phyloP scores from a whole-genome alignment of 1,284 basidiomycete species.

The Rhodofomes roseus region DNA sequence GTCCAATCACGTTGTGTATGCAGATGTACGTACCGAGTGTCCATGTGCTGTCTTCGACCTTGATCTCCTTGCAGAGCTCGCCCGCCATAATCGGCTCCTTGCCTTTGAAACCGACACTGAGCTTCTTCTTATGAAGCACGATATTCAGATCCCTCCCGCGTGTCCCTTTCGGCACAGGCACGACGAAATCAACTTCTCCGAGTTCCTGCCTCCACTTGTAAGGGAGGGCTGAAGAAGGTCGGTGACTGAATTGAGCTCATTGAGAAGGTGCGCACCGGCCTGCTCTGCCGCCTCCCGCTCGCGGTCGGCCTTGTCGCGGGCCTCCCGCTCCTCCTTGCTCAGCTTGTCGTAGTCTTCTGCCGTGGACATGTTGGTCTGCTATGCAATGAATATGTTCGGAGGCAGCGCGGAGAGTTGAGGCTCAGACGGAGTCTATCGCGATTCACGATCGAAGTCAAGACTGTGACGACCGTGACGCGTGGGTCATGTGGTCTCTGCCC shows the following conservation, averaged over 20 bases:
- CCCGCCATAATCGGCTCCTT: slow-evolving; percentile 83
- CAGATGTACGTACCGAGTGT: slow-evolving; percentile 68
- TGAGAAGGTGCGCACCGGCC: slow-evolving; percentile 57
- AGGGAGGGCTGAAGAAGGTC: slow-evolving; percentile 65
- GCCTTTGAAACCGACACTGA: slow-evolving; percentile 85
- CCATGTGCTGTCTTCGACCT: slow-evolving; percentile 97
- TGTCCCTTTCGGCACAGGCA: slow-evolving; percentile 87
- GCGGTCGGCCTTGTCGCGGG: slow-evolving; percentile 65
- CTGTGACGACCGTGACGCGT: background rate
- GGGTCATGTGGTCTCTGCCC: background rate
- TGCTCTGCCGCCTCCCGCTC: slow-evolving; percentile 79
- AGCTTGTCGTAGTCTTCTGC: slow-evolving; percentile 73
- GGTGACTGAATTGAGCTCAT: slow-evolving; percentile 16
- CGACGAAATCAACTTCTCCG: slow-evolving; percentile 78
- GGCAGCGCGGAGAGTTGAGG: background rate
- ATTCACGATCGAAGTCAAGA: background rate
- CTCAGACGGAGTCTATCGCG: background rate
- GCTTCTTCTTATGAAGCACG: slow-evolving; percentile 75
- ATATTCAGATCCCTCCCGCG: slow-evolving; percentile 76
- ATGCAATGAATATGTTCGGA: background rate
- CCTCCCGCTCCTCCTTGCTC: slow-evolving; percentile 72
- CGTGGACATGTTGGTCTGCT: slow-evolving; percentile 15
- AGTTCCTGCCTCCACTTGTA: slow-evolving; percentile 94
- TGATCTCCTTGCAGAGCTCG: slow-evolving; percentile 92
- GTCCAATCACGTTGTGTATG: background rate